These are phyloP conservation scores for Asterochloris sp. DNA, from an alignment of 139 green algal genomes.

Conservation along the genomic window DNA sequence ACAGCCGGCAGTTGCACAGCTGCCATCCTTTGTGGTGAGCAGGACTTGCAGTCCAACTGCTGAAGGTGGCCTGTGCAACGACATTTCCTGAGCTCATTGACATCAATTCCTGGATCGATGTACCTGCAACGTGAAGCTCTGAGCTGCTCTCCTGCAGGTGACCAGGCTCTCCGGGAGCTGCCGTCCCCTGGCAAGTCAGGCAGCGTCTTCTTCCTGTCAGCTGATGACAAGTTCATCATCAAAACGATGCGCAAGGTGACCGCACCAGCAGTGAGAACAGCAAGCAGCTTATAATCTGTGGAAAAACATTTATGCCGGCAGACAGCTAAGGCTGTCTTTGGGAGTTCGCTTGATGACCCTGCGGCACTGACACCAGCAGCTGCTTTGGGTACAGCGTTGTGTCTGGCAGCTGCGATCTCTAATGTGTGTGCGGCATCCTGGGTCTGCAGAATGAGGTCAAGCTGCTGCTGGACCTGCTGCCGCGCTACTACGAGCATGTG, in stretches of 20 bases:
- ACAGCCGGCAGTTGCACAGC: background rate
- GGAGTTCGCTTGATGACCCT: no score
- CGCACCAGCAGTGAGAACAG: background rate
- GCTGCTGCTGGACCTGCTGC: slow-evolving; percentile 75
- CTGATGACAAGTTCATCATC: slow-evolving; percentile 61
- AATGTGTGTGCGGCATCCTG: background rate
- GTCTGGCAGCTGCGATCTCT: no score
- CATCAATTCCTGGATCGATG: no score
- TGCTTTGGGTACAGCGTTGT: no score
- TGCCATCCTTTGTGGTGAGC: background rate
- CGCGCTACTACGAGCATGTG: slow-evolving; percentile 77
- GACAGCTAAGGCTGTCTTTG: no score
- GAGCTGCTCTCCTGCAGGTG: slow-evolving; percentile 29
- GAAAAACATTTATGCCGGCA: no score
- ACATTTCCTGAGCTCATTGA: no score
- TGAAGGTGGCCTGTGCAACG: background rate
- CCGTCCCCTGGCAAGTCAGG: slow-evolving; percentile 86
- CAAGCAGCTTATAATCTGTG: background rate
- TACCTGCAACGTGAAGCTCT: no score
- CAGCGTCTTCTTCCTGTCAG: slow-evolving; percentile 80
- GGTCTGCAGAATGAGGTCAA: slow-evolving; percentile 56
- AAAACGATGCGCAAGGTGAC: slow-evolving; percentile 31
- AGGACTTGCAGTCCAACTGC: background rate
- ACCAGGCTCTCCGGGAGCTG: slow-evolving; percentile 85
- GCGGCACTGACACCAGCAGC: no score